phyloP scores from a whole-genome alignment of 495 filamentous ascomycete genomes.

The Penicillium malachiteum region DNA sequence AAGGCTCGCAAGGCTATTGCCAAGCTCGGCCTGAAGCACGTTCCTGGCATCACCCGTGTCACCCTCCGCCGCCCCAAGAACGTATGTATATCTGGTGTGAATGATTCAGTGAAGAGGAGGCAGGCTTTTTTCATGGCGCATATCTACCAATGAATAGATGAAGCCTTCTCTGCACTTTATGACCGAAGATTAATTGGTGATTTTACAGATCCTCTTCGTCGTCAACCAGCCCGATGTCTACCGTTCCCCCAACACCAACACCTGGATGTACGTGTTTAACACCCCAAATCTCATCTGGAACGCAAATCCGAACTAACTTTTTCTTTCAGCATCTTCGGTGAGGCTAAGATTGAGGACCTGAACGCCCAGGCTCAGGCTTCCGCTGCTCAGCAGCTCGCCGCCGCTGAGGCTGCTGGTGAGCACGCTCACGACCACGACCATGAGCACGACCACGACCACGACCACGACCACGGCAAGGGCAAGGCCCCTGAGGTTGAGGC shows the following conservation, averaged over 20 bases:
- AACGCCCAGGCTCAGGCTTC: conserved; percentile 95
- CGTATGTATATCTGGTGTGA: conserved; percentile 47
- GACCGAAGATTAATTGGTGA: neutral
- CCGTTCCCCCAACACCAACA: conserved; percentile 97
- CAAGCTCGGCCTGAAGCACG: conserved; percentile 94
- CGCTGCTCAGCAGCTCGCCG: conserved; percentile 86
- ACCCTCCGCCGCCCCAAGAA: conserved; percentile 98
- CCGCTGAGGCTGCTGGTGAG: conserved; percentile 75
- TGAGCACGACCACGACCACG: conserved; percentile 63
- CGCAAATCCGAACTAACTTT: conserved; percentile 18
- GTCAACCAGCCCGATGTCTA: conserved; percentile 99
- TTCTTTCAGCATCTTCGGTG: conserved; percentile 85
- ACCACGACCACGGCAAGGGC: conserved; percentile 74
- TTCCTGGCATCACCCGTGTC: conserved; percentile 95
- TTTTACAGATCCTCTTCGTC: conserved; percentile 88
- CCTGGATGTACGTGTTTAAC: conserved; percentile 82
- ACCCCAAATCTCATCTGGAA: neutral
- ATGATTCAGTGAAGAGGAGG: neutral
- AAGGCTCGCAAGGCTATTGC: conserved; percentile 98
- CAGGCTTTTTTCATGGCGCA: neutral
- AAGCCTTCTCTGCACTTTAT: neutral
- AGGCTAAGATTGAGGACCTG: conserved; percentile 99
- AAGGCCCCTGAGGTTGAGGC: conserved; percentile 70
- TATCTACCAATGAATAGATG: neutral
- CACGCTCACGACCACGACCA: conserved; percentile 72